Base-by-base conservation (phyloP, 768 basidiomycete genomes). In the Russula compacta region DNA sequence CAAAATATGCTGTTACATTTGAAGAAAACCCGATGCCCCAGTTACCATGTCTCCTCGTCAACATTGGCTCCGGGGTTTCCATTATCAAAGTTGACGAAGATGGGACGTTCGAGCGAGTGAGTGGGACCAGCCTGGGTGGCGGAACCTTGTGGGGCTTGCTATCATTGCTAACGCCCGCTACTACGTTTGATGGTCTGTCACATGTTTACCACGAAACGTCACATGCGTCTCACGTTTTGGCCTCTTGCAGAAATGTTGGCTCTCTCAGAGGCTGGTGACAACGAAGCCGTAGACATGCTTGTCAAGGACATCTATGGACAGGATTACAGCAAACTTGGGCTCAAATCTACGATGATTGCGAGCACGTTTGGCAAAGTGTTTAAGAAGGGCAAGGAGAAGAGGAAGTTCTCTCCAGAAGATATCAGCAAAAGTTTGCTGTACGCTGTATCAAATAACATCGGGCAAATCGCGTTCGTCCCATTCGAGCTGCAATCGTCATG, bases 301-400 rank as follows among this genome's bases (percentile, higher is more conserved):
- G 95, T 99, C 48, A 95, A 97, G 39, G 97, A 99, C 75, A 99
- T 99, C 67, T 99, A 97, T 72, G 92, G 97, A n/a, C 88, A 92
- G 67, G 97, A 98, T 75, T 98, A 98, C 76, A 85, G 83, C 72
- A 87, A 89, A 63, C 83, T 99, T 39, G 97, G 97, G 17, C 83
- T 99, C 58, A 98, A 98, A 74, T 97, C 95, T 39, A 95, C 92
- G 8, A 97, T 89, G 77, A 99, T 99, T 69, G 97, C 97, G 11
- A 95, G 93, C 65, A 92, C 93, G 24, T 98, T 99, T 73, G 97
- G 97, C 14, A 99, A 98, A 70, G 97, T 99, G 42, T 98, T 99
- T 77, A 88, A 88, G 72, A 92, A 94, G 75, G 83, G 85, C 12
- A 83, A 84, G 53, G 79, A 84, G 74, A 93, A 88, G 75, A 79